phyloP scores from a whole-genome alignment of 176 grass and related monocot genomes.

The Avena sativa region DNA sequence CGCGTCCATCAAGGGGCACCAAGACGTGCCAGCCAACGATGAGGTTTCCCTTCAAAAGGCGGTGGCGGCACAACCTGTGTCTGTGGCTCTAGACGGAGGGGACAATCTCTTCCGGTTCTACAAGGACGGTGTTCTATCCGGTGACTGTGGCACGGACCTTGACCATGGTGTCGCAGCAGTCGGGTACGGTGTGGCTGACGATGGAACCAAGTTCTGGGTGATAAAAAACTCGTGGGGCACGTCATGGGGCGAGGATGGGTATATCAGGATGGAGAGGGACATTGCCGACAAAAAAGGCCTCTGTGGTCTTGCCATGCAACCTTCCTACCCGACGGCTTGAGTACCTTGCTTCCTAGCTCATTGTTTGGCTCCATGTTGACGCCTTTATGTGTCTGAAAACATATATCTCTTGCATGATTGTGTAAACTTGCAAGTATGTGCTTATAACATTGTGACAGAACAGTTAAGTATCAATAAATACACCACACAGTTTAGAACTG shows the following conservation, averaged over 20 bases:
- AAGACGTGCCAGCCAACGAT: slow-evolving; percentile 51
- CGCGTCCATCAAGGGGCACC: slow-evolving; percentile 47
- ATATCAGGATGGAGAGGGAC: slow-evolving; percentile 45
- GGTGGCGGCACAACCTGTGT: slow-evolving; percentile 47
- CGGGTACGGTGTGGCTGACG: slow-evolving; percentile 44
- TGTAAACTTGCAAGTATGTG: neutral
- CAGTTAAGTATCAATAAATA: neutral
- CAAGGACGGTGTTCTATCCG: slow-evolving; percentile 44
- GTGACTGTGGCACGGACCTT: slow-evolving; percentile 42
- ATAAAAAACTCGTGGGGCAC: slow-evolving; percentile 40
- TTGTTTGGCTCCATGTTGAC: neutral
- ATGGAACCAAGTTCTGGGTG: slow-evolving; percentile 59
- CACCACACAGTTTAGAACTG: neutral
- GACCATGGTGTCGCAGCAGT: slow-evolving; percentile 53
- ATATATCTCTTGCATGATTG: neutral
- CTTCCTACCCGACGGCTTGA: slow-evolving; percentile 38
- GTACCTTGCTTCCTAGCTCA: neutral
- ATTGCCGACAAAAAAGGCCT: slow-evolving; percentile 15
- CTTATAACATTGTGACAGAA: neutral
- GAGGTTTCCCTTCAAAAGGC: slow-evolving; percentile 50
- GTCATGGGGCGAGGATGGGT: slow-evolving; percentile 33
- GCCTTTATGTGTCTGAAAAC: neutral
- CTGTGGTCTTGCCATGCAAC: slow-evolving; percentile 39
- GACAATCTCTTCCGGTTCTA: slow-evolving; percentile 43
- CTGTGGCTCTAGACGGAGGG: slow-evolving; percentile 45